Percentiles rank a stretch among this genome's conserved stretches.
These are phyloP conservation scores for Santalum album DNA, from an alignment of 164 flowering plant genomes.

Conservation along the genomic window DNA sequence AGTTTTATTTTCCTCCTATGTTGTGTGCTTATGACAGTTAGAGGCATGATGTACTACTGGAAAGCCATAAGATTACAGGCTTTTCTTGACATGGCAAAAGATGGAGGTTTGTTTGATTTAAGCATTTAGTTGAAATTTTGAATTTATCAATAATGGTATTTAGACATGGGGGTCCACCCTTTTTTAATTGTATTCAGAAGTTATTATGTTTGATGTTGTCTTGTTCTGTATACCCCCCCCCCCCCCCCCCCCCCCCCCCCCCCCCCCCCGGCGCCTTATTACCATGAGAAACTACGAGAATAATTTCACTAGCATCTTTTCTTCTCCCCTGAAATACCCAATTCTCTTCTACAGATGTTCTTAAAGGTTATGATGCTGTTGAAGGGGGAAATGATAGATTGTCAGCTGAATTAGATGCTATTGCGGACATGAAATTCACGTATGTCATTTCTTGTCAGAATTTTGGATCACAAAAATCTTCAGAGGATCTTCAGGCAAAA, in stretches of 20 bases:
- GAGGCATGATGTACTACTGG: conserved; percentile 97
- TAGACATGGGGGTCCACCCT: too few species aligned
- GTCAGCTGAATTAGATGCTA: conserved; percentile 65
- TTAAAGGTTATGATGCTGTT: conserved; percentile 50
- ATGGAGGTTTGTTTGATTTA: conserved; percentile 38
- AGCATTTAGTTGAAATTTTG: not conserved
- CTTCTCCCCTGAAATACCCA: not conserved
- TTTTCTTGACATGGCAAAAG: conserved; percentile 83
- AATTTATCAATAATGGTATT: too few species aligned
- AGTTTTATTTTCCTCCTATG: not conserved
- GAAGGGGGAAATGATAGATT: conserved; percentile 42
- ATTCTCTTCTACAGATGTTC: conserved; percentile 45
- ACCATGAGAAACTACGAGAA: too few species aligned
- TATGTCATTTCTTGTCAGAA: conserved; percentile 74
- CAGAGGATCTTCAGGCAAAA: conserved; percentile 65
- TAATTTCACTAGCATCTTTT: too few species aligned
- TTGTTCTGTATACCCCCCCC: too few species aligned
- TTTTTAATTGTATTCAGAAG: too few species aligned
- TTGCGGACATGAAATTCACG: conserved; percentile 81
- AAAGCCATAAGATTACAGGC: conserved; percentile 87
- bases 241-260: too few species aligned
- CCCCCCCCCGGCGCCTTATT: too few species aligned
- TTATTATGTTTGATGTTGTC: too few species aligned
- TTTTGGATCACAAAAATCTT: conserved; percentile 64
- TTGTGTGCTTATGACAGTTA: conserved; percentile 34